Evolutionary conservation across 345 rosid species (phyloP), one percentile per base, ranked within the genome.

Genomic region (Eucalyptus paniculata): DNA sequence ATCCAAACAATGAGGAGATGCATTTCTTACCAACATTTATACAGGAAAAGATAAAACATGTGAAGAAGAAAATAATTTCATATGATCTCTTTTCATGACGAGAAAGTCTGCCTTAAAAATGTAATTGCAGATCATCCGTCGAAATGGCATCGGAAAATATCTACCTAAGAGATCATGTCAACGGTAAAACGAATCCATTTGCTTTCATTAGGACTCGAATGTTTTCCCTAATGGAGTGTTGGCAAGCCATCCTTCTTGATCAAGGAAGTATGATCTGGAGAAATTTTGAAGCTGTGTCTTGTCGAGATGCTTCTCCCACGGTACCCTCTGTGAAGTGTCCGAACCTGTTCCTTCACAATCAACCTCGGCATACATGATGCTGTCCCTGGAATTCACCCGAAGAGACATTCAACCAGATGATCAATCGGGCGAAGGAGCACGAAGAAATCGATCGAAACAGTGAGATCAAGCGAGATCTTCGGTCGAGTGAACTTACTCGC

Each of bases 401-500:
- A 19, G 44, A 83, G 60, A 42, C 0, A 47, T 12, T 19, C 3
- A 32, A 13, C 28, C 32, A 54, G 40, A 47, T 5, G 32, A 87
- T 30, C 40, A 47, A 15, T 24, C 24, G 32, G 16, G 50, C 28
- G 10, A 45, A 88, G 47, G 32, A 88, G 82, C 16, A 30, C 9
- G 3, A 32, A 8, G 49, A 37, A 60, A 62, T 34, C 11, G 9
- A 24, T 37, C 21, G 30, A 32, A 21, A 34, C 8, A 4, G 17
- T 8, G 21, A 53, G 80, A 30, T 69, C 12, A 45, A 53, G 26
- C 11, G 26, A 53, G 26, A 53, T 53, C 26, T 53, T 32, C 14
- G 53, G 12, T n/a, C 8, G n/a, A 49, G 67, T 15, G 30, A 54
- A 88, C 94, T 92, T 90, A 95, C 96, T 94, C 92, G 42, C 91